Conservation (phyloP, 148 eudicot genomes). For the Heliamphora exappendiculata region DNA sequence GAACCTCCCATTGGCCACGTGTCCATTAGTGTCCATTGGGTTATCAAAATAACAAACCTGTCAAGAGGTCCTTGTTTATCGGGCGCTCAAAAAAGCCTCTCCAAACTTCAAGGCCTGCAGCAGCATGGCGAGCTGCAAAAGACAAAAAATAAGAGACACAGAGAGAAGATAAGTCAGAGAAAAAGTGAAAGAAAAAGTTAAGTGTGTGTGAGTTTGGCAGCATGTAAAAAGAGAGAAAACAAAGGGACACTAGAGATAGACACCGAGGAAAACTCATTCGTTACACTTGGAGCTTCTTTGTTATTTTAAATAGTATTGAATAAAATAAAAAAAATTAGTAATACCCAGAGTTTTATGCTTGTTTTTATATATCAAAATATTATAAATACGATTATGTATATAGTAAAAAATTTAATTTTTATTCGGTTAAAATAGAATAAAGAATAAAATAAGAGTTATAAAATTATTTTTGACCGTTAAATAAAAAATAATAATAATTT, state of each 20-base stretch:
- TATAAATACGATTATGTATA: too few relatives aligned
- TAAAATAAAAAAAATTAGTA: not conserved
- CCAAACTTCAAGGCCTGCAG: conserved; percentile 12
- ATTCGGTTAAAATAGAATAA: too few relatives aligned
- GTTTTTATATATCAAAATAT: too few relatives aligned
- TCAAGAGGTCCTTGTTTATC: conserved; percentile 4
- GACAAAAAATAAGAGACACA: not conserved
- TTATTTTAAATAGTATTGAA: too few relatives aligned
- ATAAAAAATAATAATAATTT: too few relatives aligned
- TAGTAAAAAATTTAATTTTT: too few relatives aligned
- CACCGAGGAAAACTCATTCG: not conserved
- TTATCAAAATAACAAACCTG: not conserved
- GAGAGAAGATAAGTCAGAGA: not conserved
- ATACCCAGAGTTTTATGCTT: too few relatives aligned
- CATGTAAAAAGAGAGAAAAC: not conserved
- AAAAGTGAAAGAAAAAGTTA: conserved; percentile 9
- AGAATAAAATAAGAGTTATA: too few relatives aligned
- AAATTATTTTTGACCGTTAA: too few relatives aligned
- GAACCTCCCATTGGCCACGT: conserved; percentile 4
- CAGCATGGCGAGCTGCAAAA: conserved; percentile 7
- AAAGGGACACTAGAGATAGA: too few relatives aligned
- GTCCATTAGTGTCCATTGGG: not conserved
- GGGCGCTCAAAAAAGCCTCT: conserved; percentile 7
- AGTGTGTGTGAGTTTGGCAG: conserved; percentile 11
- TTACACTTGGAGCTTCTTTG: not conserved